Conservation (phyloP, 1,139 yeast genomes). For the Hyphopichia fennica region DNA sequence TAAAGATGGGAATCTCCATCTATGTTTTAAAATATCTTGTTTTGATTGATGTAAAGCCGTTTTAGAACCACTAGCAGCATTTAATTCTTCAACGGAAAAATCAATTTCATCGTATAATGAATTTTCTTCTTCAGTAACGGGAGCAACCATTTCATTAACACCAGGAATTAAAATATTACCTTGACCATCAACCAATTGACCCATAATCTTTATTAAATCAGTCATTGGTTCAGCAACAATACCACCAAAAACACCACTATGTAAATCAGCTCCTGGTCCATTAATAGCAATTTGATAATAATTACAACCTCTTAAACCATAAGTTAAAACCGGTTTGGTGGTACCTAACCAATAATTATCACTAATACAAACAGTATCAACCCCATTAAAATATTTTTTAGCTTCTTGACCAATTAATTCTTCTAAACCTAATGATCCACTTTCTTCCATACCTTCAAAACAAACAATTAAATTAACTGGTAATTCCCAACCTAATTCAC, state of each 20-base stretch:
- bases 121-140: conserved; percentile 78
- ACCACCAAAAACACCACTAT: conserved; percentile 97
- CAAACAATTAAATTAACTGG: conserved; percentile 93
- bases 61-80: conserved; percentile 83
- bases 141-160: conserved; percentile 90
- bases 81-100: conserved; percentile 79
- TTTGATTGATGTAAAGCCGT: conserved; percentile 77
- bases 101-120: conserved; percentile 81
- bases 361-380: conserved; percentile 92
- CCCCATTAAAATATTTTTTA: conserved; percentile 72
- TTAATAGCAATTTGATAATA: conserved; percentile 79
- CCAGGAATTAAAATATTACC: conserved; percentile 91
- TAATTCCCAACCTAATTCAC: conserved; percentile 75
- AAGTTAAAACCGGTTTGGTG: conserved; percentile 91
- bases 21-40: conserved; percentile 87
- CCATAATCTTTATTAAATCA: conserved; percentile 76
- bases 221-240: conserved; percentile 97
- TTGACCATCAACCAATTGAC: conserved; percentile 71
- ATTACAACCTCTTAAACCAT: conserved; percentile 95
- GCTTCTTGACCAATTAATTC: conserved; percentile 80
- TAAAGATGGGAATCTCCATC: conserved; percentile 98
- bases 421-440: conserved; percentile 92
- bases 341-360: conserved; percentile 99
- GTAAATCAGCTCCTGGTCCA: conserved; percentile 97
- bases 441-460: conserved; percentile 99